Base-by-base conservation (phyloP, 192 early-diverging fungal genomes). In the Coemansia biformis region DNA sequence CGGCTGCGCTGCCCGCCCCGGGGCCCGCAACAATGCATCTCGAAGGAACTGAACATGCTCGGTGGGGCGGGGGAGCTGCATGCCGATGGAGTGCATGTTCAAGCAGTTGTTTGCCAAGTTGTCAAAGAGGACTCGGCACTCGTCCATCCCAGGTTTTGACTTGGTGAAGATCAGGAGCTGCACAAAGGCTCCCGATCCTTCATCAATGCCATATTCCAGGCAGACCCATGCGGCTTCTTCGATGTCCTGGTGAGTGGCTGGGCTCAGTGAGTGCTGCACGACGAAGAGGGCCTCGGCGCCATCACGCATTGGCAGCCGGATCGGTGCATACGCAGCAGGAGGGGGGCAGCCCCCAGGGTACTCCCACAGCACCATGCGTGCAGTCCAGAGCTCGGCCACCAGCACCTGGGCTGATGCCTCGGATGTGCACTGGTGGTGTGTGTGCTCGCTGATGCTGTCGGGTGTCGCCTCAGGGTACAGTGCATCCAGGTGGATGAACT, bases 281-380 rank as follows among this genome's bases (percentile, higher is more conserved):
- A 39, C 30, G 16, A 28, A 62, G 0, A 54, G 8, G 4, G 49
- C 29, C 12, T 35, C 22, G 0, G 54, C 48, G 0, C 46, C 40
- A 0, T 22, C 18, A 1, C 30, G 36, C 36, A 64, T 54, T 4
- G 54, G 54, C 4, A 44, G 61, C 2, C n/a, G 24, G 12, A 64
- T 51, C 12, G 61, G 61, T 1, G 18, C 26, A 11, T 49, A 22
- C 6, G 46, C 44, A 3, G 53, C 53, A 0, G 61, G 61, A 0
- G 48, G 61, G 1, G 61, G 61, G 43, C 53, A 64, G 2, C 53
- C 54, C 14, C 57, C 32, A 0, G 48, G 57, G 21, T 59, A 59
- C 10, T 59, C 57, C n/a, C 43, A 43, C 35, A 51, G 29, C 0
- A 48, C 46, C 0, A 17, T 22, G 0, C 34, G 30, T 0, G 48